phyloP scores from a whole-genome alignment of 2,329 filamentous ascomycete species.

The Coniella vitis region DNA sequence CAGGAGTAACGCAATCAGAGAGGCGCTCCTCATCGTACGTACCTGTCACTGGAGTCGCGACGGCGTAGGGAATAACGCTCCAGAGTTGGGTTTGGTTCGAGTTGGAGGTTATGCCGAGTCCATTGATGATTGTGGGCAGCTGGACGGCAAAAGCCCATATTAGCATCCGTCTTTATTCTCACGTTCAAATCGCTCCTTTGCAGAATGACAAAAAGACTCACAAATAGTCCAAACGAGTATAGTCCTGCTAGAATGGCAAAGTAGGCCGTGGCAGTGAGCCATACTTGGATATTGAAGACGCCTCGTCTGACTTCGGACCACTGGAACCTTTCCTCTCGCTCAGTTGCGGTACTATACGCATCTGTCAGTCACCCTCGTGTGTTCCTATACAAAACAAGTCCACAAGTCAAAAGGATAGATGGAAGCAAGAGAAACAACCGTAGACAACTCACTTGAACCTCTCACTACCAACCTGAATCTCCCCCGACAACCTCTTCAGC shows the following conservation, averaged over 20 bases:
- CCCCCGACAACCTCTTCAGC: slow-evolving; percentile 34
- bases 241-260: slow-evolving; percentile 52
- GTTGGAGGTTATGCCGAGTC: slow-evolving; percentile 45
- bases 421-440: not conserved
- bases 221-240: slow-evolving; percentile 59
- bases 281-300: slow-evolving; percentile 52
- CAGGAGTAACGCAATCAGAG: no score
- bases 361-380: no score
- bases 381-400: no score
- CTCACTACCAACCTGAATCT: slow-evolving; percentile 26
- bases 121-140: slow-evolving; percentile 58
- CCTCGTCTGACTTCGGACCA: slow-evolving; percentile 60
- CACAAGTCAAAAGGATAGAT: no score
- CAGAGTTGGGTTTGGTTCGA: slow-evolving; percentile 54
- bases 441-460: slow-evolving; percentile 25
- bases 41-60: slow-evolving; percentile 50
- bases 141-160: no score
- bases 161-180: no score
- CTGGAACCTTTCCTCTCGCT: slow-evolving; percentile 40
- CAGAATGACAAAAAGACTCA: slow-evolving; percentile 32
- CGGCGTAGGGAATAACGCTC: slow-evolving; percentile 58
- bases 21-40: slow-evolving; percentile 14
- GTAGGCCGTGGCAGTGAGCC: slow-evolving; percentile 56
- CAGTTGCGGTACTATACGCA: slow-evolving; percentile 19
- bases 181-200: no score